Evolutionary conservation across 345 rosid genomes (phyloP).

Genomic region (Diplotaxis tenuifolia): DNA sequence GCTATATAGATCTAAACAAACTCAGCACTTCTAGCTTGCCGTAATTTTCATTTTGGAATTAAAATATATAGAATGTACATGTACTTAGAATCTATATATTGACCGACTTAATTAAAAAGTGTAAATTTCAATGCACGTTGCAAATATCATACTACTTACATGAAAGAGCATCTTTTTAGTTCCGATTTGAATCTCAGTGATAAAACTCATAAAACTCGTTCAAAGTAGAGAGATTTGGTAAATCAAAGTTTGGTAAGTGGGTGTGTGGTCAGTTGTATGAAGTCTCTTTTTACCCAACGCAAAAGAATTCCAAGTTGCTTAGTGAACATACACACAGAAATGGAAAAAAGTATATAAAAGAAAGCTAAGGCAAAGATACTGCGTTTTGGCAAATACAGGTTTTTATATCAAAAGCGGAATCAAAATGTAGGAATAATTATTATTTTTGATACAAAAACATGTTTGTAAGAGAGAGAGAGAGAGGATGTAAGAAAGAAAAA

Average conservation of each 20-base stretch:
- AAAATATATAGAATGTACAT: background rate
- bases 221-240: conserved; percentile 14
- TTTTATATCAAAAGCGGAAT: conserved; percentile 17
- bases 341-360: conserved; percentile 9
- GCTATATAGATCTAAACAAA: background rate
- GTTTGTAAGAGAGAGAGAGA: background rate
- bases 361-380: conserved; percentile 22
- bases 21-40: background rate
- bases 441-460: background rate
- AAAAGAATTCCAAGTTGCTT: conserved; percentile 34
- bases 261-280: conserved; percentile 27
- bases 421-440: background rate
- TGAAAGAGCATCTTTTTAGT: background rate
- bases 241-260: conserved; percentile 28
- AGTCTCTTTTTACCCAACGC: conserved; percentile 37
- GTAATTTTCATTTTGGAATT: background rate
- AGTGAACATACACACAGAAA: conserved; percentile 27
- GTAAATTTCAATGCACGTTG: background rate
- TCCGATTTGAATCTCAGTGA: conserved; percentile 1
- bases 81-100: background rate
- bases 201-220: background rate
- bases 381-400: conserved; percentile 21
- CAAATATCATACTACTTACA: background rate
- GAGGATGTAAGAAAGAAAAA: conserved; percentile 3
- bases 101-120: background rate